Evolutionary conservation across 345 rosid species (phyloP).

Genomic region (Microthlaspi erraticum): DNA sequence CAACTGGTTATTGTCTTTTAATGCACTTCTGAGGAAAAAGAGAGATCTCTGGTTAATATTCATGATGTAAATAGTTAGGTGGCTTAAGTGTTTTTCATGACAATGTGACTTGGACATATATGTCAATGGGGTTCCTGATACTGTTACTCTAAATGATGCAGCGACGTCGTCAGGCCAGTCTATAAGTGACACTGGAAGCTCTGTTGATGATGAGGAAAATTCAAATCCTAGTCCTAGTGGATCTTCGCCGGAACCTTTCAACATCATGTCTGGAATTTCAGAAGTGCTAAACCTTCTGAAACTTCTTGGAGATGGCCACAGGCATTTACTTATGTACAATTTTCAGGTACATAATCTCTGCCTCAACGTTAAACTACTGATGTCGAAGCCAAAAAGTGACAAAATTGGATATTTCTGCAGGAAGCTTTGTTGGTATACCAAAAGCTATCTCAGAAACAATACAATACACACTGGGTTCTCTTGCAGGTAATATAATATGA

Average conservation of each 20-base stretch:
- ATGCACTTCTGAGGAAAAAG: background rate
- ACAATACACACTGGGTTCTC: slow-evolving; percentile 69
- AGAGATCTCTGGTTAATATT: slow-evolving; percentile 1
- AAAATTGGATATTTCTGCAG: slow-evolving; percentile 50
- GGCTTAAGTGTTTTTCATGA: background rate
- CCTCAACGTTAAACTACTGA: background rate
- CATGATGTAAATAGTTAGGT: slow-evolving; percentile 2
- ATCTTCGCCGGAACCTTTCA: slow-evolving; percentile 43
- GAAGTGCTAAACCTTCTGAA: slow-evolving; percentile 76
- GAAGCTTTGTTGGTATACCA: slow-evolving; percentile 74
- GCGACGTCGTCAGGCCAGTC: slow-evolving; percentile 40
- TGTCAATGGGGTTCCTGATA: slow-evolving; percentile 19
- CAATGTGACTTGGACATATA: slow-evolving; percentile 27
- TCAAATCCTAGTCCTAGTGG: slow-evolving; percentile 45
- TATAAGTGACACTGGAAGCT: slow-evolving; percentile 40
- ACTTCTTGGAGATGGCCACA: slow-evolving; percentile 79
- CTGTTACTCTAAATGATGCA: slow-evolving; percentile 29
- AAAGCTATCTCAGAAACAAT: slow-evolving; percentile 77
- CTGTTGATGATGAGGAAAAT: slow-evolving; percentile 38
- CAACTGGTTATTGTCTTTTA: slow-evolving; percentile 17
- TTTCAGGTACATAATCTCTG: slow-evolving; percentile 67
- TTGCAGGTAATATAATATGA: slow-evolving; percentile 42
- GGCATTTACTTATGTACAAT: slow-evolving; percentile 67
- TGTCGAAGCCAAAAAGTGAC: slow-evolving; percentile 6
- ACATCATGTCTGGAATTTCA: slow-evolving; percentile 58